These are phyloP conservation scores for Cerrena zonata DNA, from an alignment of 1,284 basidiomycete genomes.

Conservation along the genomic window DNA sequence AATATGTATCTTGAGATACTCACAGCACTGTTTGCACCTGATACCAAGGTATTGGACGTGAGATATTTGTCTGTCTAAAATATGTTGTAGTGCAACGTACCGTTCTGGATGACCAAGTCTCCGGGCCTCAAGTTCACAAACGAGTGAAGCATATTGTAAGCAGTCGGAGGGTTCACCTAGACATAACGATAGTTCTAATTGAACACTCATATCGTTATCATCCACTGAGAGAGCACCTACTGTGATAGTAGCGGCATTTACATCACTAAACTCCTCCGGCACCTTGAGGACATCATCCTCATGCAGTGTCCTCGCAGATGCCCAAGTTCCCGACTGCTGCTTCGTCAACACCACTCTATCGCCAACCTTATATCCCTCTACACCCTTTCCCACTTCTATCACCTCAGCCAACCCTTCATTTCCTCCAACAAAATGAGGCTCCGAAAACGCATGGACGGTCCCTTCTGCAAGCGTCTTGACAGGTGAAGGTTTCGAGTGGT, in stretches of 20 bases:
- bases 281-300: constrained; percentile 57
- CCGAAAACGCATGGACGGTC: constrained; percentile 22
- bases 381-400: constrained; percentile 50
- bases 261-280: constrained; percentile 49
- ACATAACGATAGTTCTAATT: constrained; percentile 1
- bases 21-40: constrained; percentile 73
- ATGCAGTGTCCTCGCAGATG: constrained; percentile 51
- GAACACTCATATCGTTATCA: background rate
- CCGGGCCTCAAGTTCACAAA: constrained; percentile 58
- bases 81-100: constrained; percentile 22
- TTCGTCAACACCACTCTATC: constrained; percentile 75
- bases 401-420: constrained; percentile 78
- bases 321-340: constrained; percentile 74
- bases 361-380: constrained; percentile 43
- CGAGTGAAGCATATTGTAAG: constrained; percentile 72
- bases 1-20: constrained; percentile 19
- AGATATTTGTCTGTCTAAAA: background rate
- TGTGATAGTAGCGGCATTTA: constrained; percentile 69
- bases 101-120: constrained; percentile 80
- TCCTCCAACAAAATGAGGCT: constrained; percentile 58
- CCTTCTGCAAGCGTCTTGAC: constrained; percentile 29
- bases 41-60: background rate
- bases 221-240: constrained; percentile 32
- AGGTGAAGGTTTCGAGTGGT: constrained; percentile 59
- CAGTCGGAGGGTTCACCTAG: constrained; percentile 79